These are phyloP conservation scores for Fusarium tuaranense DNA, from an alignment of 2,329 filamentous ascomycete species.

Conservation along the genomic window DNA sequence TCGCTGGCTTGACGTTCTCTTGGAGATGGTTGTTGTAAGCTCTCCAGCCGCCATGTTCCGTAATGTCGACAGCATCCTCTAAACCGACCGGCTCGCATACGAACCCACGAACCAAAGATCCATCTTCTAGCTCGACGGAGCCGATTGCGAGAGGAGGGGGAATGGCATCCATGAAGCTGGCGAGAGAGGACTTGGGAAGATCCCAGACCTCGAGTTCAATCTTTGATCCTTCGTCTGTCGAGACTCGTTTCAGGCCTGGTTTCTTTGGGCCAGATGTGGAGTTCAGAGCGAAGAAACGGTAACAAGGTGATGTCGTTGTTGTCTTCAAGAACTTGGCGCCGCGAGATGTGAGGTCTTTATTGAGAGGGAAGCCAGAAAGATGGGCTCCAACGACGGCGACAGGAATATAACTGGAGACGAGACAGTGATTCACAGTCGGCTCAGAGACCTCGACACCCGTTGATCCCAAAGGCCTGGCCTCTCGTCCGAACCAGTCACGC, in stretches of 20 bases:
- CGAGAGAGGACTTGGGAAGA: conserved; percentile 45
- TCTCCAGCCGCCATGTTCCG: conserved; percentile 48
- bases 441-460: conserved; percentile 35
- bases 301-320: conserved; percentile 47
- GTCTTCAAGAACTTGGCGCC: conserved; percentile 41
- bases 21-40: conserved; percentile 35
- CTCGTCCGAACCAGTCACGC: conserved; percentile 43
- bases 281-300: conserved; percentile 47
- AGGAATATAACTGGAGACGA: conserved; percentile 9
- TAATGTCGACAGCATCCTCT: conserved; percentile 47
- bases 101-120: conserved; percentile 51
- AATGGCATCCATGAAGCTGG: conserved; percentile 49
- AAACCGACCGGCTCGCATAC: conserved; percentile 52
- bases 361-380: conserved; percentile 49
- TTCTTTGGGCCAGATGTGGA: conserved; percentile 38
- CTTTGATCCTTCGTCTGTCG: conserved; percentile 29
- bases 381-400: conserved; percentile 53
- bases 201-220: conserved; percentile 53
- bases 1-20: not conserved
- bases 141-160: conserved; percentile 51
- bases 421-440: not conserved
- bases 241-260: conserved; percentile 48
- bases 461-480: conserved; percentile 43
- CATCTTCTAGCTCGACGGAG: conserved; percentile 49
- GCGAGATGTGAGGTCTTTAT: conserved; percentile 48